phyloP scores from a whole-genome alignment of 768 basidiomycete species.

The Termitomyces sp. region DNA sequence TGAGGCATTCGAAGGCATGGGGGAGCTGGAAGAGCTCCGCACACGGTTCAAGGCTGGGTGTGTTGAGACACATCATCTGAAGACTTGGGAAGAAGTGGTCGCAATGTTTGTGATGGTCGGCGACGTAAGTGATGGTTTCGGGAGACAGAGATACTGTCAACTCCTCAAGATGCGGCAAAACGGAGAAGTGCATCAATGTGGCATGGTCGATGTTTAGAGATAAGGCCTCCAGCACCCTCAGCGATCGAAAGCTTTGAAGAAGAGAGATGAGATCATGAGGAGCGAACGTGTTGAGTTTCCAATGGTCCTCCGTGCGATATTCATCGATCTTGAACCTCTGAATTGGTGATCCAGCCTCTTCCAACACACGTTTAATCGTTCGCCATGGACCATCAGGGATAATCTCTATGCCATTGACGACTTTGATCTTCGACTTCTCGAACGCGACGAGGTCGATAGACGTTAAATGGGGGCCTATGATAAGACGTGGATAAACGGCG shows the following conservation, averaged over 20 bases:
- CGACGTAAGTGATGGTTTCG: not conserved
- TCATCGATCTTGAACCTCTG: conserved; percentile 2
- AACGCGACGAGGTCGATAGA: conserved; percentile 4
- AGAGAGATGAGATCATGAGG: conserved; percentile 1
- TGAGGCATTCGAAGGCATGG: not conserved
- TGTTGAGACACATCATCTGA: conserved; percentile 1
- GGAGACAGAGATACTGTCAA: conserved; percentile 1
- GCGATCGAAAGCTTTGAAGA: not conserved
- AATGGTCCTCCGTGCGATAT: conserved; percentile 3
- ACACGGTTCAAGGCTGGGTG: not conserved
- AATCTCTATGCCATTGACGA: not conserved
- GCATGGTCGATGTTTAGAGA: conserved; percentile 4
- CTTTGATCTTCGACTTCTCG: conserved; percentile 1
- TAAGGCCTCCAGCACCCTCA: conserved; percentile 1
- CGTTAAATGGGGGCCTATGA: conserved; percentile 1
- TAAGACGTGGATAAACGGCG: conserved; percentile 7
- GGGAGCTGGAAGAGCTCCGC: conserved; percentile 3
- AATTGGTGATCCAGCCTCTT: not conserved
- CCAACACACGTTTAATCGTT: not conserved
- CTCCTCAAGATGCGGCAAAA: not conserved
- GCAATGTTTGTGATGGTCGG: not conserved
- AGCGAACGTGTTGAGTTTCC: conserved; percentile 5
- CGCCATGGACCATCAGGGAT: conserved; percentile 4
- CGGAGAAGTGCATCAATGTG: not conserved
- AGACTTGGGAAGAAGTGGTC: conserved; percentile 2